A percentile compares a stretch with the other conserved stretches of the same genome.
Conservation (phyloP, 108 stramenopile genomes). For the Pseudonitzschia pungens region DNA sequence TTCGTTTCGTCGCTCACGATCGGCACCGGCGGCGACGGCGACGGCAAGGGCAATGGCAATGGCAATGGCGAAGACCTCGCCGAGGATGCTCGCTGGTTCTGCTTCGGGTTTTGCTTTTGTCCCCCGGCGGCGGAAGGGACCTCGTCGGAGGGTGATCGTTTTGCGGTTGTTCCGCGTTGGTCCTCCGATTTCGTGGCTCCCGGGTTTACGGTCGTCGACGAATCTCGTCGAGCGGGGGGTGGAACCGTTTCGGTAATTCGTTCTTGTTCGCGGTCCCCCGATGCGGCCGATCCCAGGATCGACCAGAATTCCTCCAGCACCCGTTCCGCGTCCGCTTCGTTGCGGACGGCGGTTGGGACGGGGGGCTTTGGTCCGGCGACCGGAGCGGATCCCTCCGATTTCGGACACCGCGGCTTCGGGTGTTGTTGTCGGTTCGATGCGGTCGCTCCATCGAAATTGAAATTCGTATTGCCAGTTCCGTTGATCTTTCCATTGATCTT, state of each 20-base stretch:
- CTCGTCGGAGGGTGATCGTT: background rate
- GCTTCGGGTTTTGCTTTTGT: background rate
- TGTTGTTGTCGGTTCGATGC: background rate
- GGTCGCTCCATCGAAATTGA: too few relatives aligned
- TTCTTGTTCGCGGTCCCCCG: background rate
- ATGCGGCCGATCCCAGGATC: background rate
- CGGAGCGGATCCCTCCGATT: background rate
- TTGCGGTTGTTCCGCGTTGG: background rate
- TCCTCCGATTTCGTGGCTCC: background rate
- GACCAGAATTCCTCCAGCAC: slow-evolving; percentile 24
- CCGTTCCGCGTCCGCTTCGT: slow-evolving; percentile 8
- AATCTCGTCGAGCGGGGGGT: too few relatives aligned
- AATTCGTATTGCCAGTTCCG: background rate
- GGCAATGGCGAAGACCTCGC: background rate
- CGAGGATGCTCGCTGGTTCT: background rate
- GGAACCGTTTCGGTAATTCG: too few relatives aligned
- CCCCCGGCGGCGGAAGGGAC: too few relatives aligned
- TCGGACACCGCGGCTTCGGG: background rate
- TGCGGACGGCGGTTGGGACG: background rate
- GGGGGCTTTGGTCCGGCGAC: background rate
- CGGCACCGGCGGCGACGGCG: background rate
- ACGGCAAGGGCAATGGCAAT: background rate
- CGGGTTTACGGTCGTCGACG: background rate
- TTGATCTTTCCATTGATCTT: background rate
- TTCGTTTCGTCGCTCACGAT: background rate